Percentiles rank a stretch among this genome's conserved stretches.
These are phyloP conservation scores for Cotoneaster glaucophyllus DNA, from an alignment of 306 rosid genomes.

Conservation along the genomic window DNA sequence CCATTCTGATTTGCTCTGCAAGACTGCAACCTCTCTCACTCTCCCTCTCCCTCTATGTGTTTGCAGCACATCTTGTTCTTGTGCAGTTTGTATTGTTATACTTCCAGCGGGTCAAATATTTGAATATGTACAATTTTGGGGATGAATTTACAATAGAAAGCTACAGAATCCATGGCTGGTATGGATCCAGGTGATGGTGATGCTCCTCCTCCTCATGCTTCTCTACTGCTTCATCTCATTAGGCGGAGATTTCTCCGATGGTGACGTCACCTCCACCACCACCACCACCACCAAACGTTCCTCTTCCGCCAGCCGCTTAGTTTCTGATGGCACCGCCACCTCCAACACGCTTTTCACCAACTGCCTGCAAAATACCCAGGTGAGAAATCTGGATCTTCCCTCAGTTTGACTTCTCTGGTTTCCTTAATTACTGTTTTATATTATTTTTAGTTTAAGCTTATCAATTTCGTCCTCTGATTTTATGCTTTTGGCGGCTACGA, in stretches of 20 bases:
- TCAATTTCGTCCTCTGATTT: background rate
- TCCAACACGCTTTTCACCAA: constrained; percentile 15
- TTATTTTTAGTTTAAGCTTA: background rate
- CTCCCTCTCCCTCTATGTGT: background rate
- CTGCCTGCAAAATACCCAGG: constrained; percentile 39
- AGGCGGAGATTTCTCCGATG: constrained; percentile 34
- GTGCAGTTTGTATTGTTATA: background rate
- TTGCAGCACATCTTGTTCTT: background rate
- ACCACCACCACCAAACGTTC: constrained; percentile 17
- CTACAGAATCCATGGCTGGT: constrained; percentile 67
- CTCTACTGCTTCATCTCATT: constrained; percentile 44
- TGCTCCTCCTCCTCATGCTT: constrained; percentile 52
- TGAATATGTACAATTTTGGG: constrained; percentile 51
- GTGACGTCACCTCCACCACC: background rate
- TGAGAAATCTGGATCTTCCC: constrained; percentile 4
- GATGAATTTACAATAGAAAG: constrained; percentile 40
- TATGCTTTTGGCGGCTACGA: background rate
- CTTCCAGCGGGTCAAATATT: background rate
- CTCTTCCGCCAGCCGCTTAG: constrained; percentile 27
- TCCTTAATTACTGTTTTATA: background rate
- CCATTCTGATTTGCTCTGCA: too few relatives aligned
- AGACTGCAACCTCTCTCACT: background rate
- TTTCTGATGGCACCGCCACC: constrained; percentile 10
- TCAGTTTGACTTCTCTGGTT: background rate
- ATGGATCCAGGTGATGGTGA: constrained; percentile 61